A percentile compares a stretch with the other conserved stretches of the same genome.
phyloP scores from a whole-genome alignment of 129 eudicot species.

The Flaveria robusta region DNA sequence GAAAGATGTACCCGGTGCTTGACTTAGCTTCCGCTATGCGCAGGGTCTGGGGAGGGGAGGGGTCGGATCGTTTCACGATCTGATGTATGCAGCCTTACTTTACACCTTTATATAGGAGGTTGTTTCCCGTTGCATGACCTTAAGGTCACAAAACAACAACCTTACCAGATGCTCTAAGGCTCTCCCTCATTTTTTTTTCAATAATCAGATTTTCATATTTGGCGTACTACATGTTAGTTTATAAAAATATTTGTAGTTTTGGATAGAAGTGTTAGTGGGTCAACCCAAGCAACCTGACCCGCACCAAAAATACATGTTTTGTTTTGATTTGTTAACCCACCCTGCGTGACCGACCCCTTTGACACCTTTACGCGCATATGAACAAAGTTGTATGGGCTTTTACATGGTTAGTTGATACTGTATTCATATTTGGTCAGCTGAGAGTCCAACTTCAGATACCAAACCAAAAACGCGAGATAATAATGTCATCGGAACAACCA shows the following conservation, averaged over 20 bases:
- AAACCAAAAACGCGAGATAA: conserved; percentile 54
- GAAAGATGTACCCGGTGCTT: too few relatives aligned
- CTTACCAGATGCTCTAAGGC: too few relatives aligned
- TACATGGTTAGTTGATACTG: conserved; percentile 1
- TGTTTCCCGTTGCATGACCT: too few relatives aligned
- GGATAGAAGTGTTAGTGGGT: neutral
- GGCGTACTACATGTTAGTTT: neutral
- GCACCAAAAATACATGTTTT: neutral
- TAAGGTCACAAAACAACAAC: too few relatives aligned
- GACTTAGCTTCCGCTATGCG: too few relatives aligned
- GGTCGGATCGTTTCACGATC: too few relatives aligned
- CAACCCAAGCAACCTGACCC: neutral
- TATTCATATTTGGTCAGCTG: conserved; percentile 49
- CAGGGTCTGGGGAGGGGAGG: too few relatives aligned
- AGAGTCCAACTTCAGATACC: conserved; percentile 68
- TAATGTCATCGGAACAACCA: conserved; percentile 51
- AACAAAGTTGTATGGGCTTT: conserved; percentile 8
- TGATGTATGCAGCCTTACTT: too few relatives aligned
- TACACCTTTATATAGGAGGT: too few relatives aligned
- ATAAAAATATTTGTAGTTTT: neutral
- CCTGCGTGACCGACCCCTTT: neutral
- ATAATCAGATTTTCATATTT: neutral
- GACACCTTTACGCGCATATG: neutral
- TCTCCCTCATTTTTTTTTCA: neutral
- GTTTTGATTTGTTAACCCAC: neutral